Percentiles rank a stretch among this genome's conserved stretches.
phyloP scores from a whole-genome alignment of 306 rosid species.

The Fragaria ananassa region DNA sequence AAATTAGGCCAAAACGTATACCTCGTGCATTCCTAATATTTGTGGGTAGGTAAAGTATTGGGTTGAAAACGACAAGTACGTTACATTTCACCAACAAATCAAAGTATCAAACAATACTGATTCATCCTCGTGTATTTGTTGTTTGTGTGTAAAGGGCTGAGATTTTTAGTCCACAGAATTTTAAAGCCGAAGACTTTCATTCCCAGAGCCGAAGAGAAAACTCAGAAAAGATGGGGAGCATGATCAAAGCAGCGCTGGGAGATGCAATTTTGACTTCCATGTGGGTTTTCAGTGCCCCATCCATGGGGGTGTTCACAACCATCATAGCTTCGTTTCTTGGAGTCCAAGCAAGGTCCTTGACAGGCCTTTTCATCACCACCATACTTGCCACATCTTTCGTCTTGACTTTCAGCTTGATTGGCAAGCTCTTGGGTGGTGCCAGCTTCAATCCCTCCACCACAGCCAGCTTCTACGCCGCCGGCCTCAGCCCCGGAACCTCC shows the following conservation, averaged over 20 bases:
- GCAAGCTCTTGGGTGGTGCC: constrained; percentile 40
- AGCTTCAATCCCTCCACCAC: constrained; percentile 50
- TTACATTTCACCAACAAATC: not conserved
- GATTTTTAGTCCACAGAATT: not conserved
- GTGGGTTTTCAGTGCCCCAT: constrained; percentile 48
- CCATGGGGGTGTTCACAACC: constrained; percentile 31
- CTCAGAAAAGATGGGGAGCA: constrained; percentile 25
- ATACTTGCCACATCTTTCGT: constrained; percentile 22
- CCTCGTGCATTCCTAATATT: not conserved
- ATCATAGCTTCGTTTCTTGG: constrained; percentile 34
- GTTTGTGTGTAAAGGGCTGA: not conserved
- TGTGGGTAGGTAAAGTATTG: not conserved
- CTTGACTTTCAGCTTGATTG: constrained; percentile 25
- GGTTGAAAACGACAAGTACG: not conserved
- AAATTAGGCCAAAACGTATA: too few relatives aligned
- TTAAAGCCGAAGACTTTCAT: not conserved
- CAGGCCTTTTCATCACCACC: constrained; percentile 44
- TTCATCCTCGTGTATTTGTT: not conserved
- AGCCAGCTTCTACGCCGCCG: constrained; percentile 35
- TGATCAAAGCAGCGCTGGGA: constrained; percentile 36
- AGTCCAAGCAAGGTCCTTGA: constrained; percentile 27
- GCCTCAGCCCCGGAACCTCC: constrained; percentile 26
- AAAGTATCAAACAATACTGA: not conserved
- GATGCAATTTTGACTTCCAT: constrained; percentile 52
- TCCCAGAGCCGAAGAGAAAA: not conserved